Base-by-base conservation (phyloP, 176 grass and related monocot species). In the Pharus latifolius region DNA sequence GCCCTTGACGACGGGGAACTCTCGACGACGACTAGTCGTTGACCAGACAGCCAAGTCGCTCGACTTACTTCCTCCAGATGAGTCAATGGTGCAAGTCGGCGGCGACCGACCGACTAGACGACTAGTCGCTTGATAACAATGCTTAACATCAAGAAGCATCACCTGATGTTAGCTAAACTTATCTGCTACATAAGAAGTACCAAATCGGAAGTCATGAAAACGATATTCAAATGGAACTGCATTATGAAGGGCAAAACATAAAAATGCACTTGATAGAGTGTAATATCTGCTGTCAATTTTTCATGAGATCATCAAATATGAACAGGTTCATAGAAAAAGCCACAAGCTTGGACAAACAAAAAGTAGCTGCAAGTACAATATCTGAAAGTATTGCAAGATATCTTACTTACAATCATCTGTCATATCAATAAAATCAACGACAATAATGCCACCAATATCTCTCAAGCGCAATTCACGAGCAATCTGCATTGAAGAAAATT, bases 361-460 rank as follows among this genome's bases (percentile, higher is more conserved):
- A 67, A 3, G 30, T 47, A 13, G 51, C 24, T 65, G 62, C 16
- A 65, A 55, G 30, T 38, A 59, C 42, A 70, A 60, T 73, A 65
- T 22, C 7, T 45, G 50, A 44, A 44, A 43, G 35, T 5, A 38
- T 38, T 38, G 35, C 35, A 38, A 38, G 22, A 64, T 45, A 54
- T 74, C 44, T 63, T 70, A 92, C 94, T 90, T 84, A 97, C 94
- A 87, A 51, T 97, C 88, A 70, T 97, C 86, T 74, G 51, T 76
- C 89, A 97, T 97, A 37, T 90, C 80, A 62, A 97, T 97, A 79
- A 97, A 97, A 83, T 97, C 86, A 63, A 97, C 94, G 60, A 97
- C 86, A 70, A 97, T 97, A 57, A 97, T 92, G 49, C 94, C 94
- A 31, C 94, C 94, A 75, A 97, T 92, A 73, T 97, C 86, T 47